A percentile compares a stretch with the other conserved stretches of the same genome.
Evolutionary conservation across 148 eudicot genomes (phyloP).

Genomic region (Rhododendron griersonianum): DNA sequence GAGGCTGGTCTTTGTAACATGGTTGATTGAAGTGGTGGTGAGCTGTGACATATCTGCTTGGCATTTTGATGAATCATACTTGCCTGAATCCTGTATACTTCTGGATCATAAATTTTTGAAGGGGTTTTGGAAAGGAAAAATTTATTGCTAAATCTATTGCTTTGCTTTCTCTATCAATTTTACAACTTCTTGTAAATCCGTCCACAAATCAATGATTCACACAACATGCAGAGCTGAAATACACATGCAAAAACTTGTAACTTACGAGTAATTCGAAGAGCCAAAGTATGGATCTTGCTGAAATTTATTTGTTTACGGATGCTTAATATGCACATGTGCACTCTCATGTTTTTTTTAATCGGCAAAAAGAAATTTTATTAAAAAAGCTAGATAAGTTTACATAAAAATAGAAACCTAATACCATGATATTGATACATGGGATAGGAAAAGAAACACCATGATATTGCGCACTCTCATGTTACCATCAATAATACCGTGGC

Average conservation of each 20-base stretch:
- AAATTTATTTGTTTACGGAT: neutral
- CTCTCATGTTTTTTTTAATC: neutral
- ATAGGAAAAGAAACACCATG: no score
- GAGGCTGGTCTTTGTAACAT: neutral
- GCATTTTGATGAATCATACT: neutral
- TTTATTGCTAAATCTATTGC: neutral
- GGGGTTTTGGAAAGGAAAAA: neutral
- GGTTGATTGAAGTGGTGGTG: neutral
- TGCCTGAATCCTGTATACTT: neutral
- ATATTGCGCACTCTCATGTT: neutral
- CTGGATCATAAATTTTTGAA: neutral
- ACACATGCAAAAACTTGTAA: neutral
- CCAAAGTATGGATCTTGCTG: neutral
- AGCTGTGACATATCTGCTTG: neutral
- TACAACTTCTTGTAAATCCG: neutral
- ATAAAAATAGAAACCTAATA: no score
- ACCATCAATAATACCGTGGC: no score
- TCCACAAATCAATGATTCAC: neutral
- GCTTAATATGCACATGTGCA: neutral
- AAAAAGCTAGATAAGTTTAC: no score
- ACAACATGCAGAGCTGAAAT: neutral
- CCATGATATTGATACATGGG: no score
- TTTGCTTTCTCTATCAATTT: neutral
- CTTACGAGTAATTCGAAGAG: neutral
- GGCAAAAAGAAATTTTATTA: no score